phyloP scores from a whole-genome alignment of 2,329 filamentous ascomycete species.

The Aspergillus thermomutatus region DNA sequence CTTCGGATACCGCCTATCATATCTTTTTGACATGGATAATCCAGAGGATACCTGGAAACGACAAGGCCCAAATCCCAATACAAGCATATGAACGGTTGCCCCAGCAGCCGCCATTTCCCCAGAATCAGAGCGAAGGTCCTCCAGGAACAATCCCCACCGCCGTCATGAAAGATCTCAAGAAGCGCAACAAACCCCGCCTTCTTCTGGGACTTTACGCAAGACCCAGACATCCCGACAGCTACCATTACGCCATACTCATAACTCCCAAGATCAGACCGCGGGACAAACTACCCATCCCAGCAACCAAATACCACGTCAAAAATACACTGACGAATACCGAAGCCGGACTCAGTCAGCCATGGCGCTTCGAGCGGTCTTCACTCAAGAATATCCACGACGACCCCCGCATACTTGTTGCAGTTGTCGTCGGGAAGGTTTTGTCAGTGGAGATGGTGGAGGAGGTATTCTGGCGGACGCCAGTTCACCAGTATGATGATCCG shows the following conservation, averaged over 20 bases:
- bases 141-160: not conserved
- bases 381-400: not conserved
- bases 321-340: not conserved
- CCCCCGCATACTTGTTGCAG: not conserved
- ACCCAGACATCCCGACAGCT: slow-evolving; percentile 1
- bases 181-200: slow-evolving; percentile 9
- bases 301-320: slow-evolving; percentile 7
- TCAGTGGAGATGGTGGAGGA: not conserved
- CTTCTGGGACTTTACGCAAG: slow-evolving; percentile 4
- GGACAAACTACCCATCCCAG: not conserved
- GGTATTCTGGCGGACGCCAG: not conserved
- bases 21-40: too few relatives aligned
- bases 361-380: not conserved
- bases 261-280: slow-evolving; percentile 3
- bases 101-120: not conserved
- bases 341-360: not conserved
- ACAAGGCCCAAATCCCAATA: too few relatives aligned
- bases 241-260: slow-evolving; percentile 6
- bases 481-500: not conserved
- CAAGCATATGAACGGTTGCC: not conserved
- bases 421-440: not conserved
- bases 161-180: not conserved
- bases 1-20: too few relatives aligned
- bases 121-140: not conserved
- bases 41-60: too few relatives aligned